Conservation (phyloP, 2,329 filamentous ascomycete species). For the Fusarium phyllophilum region DNA sequence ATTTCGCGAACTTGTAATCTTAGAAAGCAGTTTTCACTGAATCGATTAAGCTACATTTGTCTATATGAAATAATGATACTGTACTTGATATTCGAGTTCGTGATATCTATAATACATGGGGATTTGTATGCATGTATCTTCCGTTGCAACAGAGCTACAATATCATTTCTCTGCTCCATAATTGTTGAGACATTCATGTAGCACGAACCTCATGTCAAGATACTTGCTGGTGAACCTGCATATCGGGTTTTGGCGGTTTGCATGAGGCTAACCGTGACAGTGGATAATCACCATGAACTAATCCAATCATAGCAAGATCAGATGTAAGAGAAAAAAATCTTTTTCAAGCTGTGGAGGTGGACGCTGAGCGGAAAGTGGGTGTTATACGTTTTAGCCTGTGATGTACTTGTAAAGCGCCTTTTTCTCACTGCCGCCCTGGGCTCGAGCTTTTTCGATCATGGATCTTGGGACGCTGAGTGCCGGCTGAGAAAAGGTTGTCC, state of each 20-base stretch:
- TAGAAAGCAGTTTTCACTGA: not conserved
- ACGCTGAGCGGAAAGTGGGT: conserved; percentile 33
- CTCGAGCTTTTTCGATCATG: conserved; percentile 14
- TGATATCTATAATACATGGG: not conserved
- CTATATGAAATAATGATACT: not conserved
- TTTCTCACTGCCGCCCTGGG: conserved; percentile 25
- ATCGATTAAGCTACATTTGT: not conserved
- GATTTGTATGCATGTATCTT: not conserved
- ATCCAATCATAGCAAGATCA: conserved; percentile 26
- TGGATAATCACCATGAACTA: not conserved
- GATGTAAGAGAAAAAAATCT: conserved; percentile 32
- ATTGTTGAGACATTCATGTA: conserved; percentile 13
- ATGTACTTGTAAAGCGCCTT: conserved; percentile 21
- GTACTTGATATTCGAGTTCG: not conserved
- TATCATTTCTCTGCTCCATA: not conserved
- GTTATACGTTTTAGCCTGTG: conserved; percentile 20
- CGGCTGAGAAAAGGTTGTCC: not conserved
- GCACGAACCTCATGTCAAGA: conserved; percentile 17
- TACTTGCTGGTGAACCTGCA: conserved; percentile 13
- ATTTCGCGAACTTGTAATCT: not conserved
- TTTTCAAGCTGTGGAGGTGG: conserved; percentile 27
- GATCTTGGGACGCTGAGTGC: conserved; percentile 18
- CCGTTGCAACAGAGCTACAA: not conserved
- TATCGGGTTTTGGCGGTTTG: conserved; percentile 21
- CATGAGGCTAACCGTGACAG: conserved; percentile 13